These are phyloP conservation scores for Goffeauzyma gilvescens DNA, from an alignment of 768 basidiomycete genomes.

Conservation along the genomic window DNA sequence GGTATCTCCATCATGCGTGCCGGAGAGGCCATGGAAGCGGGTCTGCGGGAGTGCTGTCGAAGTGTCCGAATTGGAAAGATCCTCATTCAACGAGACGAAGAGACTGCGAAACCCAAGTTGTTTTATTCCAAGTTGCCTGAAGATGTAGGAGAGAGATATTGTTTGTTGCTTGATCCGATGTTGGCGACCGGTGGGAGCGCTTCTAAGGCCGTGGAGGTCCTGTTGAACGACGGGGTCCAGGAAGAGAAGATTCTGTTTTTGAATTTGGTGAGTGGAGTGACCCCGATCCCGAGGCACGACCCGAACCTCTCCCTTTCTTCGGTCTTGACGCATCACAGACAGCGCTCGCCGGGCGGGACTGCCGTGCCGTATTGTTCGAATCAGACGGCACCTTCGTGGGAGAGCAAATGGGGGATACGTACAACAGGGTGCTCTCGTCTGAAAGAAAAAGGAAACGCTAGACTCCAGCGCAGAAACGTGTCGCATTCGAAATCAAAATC, in stretches of 20 bases:
- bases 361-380: too few relatives aligned
- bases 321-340: too few relatives aligned
- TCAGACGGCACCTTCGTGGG: too few relatives aligned
- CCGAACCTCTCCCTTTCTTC: too few relatives aligned
- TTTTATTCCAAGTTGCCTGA: slow-evolving; percentile 69
- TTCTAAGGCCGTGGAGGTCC: slow-evolving; percentile 88
- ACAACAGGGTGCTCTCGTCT: too few relatives aligned
- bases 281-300: not conserved
- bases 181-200: slow-evolving; percentile 94
- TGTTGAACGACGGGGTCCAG: slow-evolving; percentile 75
- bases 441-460: too few relatives aligned
- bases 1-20: slow-evolving; percentile 87
- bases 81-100: slow-evolving; percentile 90
- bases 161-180: slow-evolving; percentile 93
- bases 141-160: slow-evolving; percentile 78
- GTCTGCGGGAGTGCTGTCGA: slow-evolving; percentile 83
- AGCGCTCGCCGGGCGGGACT: too few relatives aligned
- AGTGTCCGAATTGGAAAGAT: slow-evolving; percentile 78
- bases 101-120: slow-evolving; percentile 76
- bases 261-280: slow-evolving; percentile 49
- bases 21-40: slow-evolving; percentile 98
- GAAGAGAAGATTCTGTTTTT: slow-evolving; percentile 91
- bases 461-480: too few relatives aligned
- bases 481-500: too few relatives aligned
- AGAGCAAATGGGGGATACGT: too few relatives aligned